Conservation (phyloP, 2,329 filamentous ascomycete genomes). For the Pseudogymnoascus sp. region DNA sequence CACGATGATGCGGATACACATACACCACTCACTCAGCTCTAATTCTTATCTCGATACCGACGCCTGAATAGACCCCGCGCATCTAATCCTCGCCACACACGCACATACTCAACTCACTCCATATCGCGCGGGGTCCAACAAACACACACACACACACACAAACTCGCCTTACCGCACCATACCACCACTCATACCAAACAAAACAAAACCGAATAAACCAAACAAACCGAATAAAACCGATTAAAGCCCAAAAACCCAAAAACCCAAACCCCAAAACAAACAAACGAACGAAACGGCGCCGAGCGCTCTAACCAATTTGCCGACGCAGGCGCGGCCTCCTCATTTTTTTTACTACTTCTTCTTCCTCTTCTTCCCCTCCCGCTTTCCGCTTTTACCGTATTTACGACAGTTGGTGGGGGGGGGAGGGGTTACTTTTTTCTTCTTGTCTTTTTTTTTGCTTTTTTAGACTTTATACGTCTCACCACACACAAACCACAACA, state of each 20-base stretch:
- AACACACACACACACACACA: too few species aligned
- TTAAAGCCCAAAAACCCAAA: too few species aligned
- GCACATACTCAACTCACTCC: background rate
- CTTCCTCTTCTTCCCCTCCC: too few species aligned
- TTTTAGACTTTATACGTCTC: background rate
- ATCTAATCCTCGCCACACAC: background rate
- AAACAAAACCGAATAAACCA: background rate
- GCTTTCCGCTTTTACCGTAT: too few species aligned
- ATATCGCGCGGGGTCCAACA: background rate
- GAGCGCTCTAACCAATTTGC: background rate
- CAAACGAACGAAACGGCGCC: background rate
- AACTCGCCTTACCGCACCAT: background rate
- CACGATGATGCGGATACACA: background rate
- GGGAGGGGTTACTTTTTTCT: too few species aligned
- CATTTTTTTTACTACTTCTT: background rate
- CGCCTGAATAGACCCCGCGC: background rate
- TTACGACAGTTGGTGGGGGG: too few species aligned
- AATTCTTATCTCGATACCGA: too few species aligned
- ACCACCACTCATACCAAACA: background rate
- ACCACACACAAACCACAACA: too few species aligned
- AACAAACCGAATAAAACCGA: too few species aligned
- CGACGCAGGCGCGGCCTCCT: background rate
- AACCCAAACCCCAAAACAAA: too few species aligned
- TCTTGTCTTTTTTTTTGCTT: too few species aligned
- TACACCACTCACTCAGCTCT: background rate